phyloP scores from a whole-genome alignment of 1,284 basidiomycete genomes.

The Cryptococcus sp. region DNA sequence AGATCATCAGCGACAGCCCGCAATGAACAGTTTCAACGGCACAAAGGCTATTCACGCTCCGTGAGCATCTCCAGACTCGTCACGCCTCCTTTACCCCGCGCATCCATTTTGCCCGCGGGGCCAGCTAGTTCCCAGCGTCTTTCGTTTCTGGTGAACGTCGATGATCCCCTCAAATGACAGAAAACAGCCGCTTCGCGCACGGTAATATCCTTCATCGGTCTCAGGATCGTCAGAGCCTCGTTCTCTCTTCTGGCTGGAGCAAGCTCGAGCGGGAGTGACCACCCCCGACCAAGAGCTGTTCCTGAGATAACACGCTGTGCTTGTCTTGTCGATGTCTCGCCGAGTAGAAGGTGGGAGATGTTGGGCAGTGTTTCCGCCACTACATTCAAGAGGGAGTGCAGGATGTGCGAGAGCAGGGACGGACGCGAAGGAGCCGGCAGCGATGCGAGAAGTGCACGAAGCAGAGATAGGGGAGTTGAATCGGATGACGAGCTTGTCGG shows the following conservation, averaged over 20 bases:
- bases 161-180: slow-evolving; percentile 31
- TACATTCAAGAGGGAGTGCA: slow-evolving; percentile 70
- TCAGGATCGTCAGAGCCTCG: slow-evolving; percentile 60
- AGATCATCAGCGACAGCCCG: background rate
- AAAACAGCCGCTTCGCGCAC: slow-evolving; percentile 68
- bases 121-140: slow-evolving; percentile 66
- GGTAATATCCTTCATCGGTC: slow-evolving; percentile 73
- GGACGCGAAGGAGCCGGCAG: slow-evolving; percentile 77
- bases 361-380: slow-evolving; percentile 61
- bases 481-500: slow-evolving; percentile 39
- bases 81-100: slow-evolving; percentile 55
- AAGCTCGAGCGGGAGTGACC: slow-evolving; percentile 69
- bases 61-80: slow-evolving; percentile 66
- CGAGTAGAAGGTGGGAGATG: slow-evolving; percentile 76
- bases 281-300: slow-evolving; percentile 77
- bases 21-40: background rate
- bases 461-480: slow-evolving; percentile 56
- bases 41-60: slow-evolving; percentile 60
- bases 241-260: slow-evolving; percentile 53
- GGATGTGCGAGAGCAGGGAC: slow-evolving; percentile 63
- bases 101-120: slow-evolving; percentile 54
- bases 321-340: slow-evolving; percentile 75
- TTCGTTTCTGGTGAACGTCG: slow-evolving; percentile 64
- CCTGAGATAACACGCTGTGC: slow-evolving; percentile 74
- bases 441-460: slow-evolving; percentile 65